Evolutionary conservation across 495 filamentous ascomycete species (phyloP), one percentile per base, ranked within the genome.

Genomic region (Penicillium turbatum): DNA sequence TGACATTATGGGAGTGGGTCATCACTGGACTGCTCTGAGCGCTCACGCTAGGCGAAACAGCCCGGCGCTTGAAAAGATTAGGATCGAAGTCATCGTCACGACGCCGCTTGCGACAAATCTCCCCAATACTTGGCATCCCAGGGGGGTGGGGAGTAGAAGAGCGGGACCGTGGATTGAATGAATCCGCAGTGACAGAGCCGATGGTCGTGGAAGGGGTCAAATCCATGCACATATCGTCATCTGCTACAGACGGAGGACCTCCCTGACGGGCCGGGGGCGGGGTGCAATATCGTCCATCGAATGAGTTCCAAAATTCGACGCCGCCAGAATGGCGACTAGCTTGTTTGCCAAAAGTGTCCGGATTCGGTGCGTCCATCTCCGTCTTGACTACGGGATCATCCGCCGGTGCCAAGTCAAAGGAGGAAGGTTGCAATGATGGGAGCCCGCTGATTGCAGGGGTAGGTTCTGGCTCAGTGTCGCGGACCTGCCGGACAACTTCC

Each of bases 71-170:
- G 74, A 99, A 88, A 51, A 86, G 85, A 12, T 85, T 83, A 7
- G 88, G 85, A 64, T 97, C 92, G 53, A 96, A 88, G 57, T 96
- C 90, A 63, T 97, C 93, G 53, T 97, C 93, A 29, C 90, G 81
- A 36, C 89, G 80, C 15, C 92, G 84, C 65, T 96, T 95, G 65
- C 77, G 85, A 65, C 83, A 82, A 31, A 91, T 83, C 44, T 91
- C 89, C 1, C 79, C 82, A 12, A 84, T 80, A 67, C 75, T 52
- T 61, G 67, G 37, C 68, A 73, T 36, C 40, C 67, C 59, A 17
- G 69, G 51, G 3, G 73, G 68, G 55, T 78, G 77, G 5, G 79
- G 79, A 7, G 73, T 79, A 15, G 77, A 79, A 15, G 74, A 73
- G n/a, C 74, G 72, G 6, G 80, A 81, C 6, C 61, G 70, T 21